These are phyloP conservation scores for Copromyces sp. DNA, from an alignment of 495 filamentous ascomycete genomes.

Conservation along the genomic window DNA sequence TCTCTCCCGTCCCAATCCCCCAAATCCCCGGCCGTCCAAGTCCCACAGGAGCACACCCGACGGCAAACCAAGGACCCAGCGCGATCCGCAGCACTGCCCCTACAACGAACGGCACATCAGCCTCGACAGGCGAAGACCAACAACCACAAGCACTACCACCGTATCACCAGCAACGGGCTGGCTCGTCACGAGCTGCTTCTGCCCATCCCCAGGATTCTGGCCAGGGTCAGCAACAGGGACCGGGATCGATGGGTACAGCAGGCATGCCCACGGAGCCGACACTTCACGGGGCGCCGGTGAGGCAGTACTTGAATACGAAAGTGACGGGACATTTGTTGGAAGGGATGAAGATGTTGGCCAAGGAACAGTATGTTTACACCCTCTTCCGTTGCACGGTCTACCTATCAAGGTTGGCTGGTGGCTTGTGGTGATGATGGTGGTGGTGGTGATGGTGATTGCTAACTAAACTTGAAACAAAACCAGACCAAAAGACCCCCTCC, in stretches of 20 bases:
- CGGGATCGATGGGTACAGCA: background rate
- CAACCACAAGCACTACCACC: conserved; percentile 3
- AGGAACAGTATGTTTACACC: conserved; percentile 58
- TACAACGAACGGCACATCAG: background rate
- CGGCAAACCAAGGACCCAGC: conserved; percentile 29
- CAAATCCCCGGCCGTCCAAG: conserved; percentile 9
- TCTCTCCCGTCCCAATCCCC: conserved; percentile 12
- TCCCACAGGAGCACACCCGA: conserved; percentile 16
- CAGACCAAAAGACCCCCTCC: conserved; percentile 75
- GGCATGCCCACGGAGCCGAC: conserved; percentile 43
- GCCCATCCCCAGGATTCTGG: conserved; percentile 35
- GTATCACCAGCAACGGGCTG: conserved; percentile 4
- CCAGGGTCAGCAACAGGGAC: background rate
- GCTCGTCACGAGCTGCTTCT: conserved; percentile 38
- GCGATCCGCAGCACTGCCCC: conserved; percentile 32
- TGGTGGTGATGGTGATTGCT: background rate
- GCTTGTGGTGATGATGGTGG: background rate
- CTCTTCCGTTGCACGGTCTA: background rate
- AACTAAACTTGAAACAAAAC: background rate
- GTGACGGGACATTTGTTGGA: conserved; percentile 77
- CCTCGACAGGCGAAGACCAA: conserved; percentile 13
- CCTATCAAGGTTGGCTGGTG: background rate
- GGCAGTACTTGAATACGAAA: conserved; percentile 83
- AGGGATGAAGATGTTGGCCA: conserved; percentile 82
- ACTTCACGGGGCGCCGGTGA: conserved; percentile 71